phyloP scores from a whole-genome alignment of 169 alveolate genomes.

The Toxoplasma gondii region DNA sequence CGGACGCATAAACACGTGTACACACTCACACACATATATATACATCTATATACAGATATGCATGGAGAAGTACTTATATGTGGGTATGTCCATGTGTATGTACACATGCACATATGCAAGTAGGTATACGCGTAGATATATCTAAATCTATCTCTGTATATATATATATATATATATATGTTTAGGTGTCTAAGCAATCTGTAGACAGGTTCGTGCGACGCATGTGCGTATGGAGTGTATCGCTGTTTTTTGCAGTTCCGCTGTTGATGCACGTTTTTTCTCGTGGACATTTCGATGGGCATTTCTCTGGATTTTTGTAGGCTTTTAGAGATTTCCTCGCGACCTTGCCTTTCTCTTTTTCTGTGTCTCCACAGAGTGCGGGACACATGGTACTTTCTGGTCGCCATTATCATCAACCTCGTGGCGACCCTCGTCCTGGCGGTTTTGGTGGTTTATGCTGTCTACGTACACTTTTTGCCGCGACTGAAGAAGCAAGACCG shows the following conservation, averaged over 20 bases:
- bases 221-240: neutral
- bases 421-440: conserved; percentile 42
- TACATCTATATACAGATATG: too few relatives aligned
- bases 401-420: conserved; percentile 64
- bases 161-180: neutral
- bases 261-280: too few relatives aligned
- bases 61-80: neutral
- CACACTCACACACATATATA: too few relatives aligned
- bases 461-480: conserved; percentile 36
- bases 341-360: neutral
- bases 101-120: too few relatives aligned
- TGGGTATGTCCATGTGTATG: too few relatives aligned
- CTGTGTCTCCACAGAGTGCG: conserved; percentile 31
- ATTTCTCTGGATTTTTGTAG: too few relatives aligned
- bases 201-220: neutral
- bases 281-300: too few relatives aligned
- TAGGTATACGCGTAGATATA: too few relatives aligned
- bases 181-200: neutral
- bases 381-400: conserved; percentile 68
- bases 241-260: neutral
- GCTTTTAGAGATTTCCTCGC: too few relatives aligned
- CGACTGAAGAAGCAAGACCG: conserved; percentile 34
- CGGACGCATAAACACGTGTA: too few relatives aligned
- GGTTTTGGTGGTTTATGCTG: conserved; percentile 28
- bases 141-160: too few relatives aligned